These are phyloP conservation scores for Penicillium roqueforti DNA, from an alignment of 495 filamentous ascomycete species.

Conservation along the genomic window DNA sequence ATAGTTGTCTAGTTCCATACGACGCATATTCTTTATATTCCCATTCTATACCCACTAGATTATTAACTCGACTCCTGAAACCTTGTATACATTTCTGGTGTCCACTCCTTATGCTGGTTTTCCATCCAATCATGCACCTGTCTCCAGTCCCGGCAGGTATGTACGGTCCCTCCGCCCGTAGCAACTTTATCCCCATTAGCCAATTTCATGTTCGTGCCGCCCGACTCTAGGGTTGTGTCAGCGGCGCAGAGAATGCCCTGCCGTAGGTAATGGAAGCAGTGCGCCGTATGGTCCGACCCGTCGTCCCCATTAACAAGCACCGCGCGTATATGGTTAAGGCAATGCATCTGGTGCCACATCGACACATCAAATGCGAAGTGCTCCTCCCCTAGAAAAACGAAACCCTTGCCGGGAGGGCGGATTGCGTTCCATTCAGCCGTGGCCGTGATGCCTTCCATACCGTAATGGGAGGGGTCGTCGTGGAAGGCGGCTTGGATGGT, in stretches of 20 bases:
- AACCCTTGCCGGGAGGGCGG: not conserved
- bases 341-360: not conserved
- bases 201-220: not conserved
- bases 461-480: not conserved
- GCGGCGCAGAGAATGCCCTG: not conserved
- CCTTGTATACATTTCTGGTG: not conserved
- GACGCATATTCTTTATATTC: no score
- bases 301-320: not conserved
- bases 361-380: not conserved
- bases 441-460: not conserved
- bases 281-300: not conserved
- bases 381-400: not conserved
- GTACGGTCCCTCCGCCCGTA: not conserved
- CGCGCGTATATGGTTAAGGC: not conserved
- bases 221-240: not conserved
- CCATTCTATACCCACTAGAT: not conserved
- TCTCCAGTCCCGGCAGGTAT: not conserved
- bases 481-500: not conserved
- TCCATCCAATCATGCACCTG: not conserved
- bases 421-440: not conserved
- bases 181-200: not conserved
- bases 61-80: not conserved
- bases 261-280: not conserved
- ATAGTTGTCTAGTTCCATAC: no score
- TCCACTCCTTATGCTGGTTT: not conserved